A percentile compares a stretch with the other conserved stretches of the same genome.
Conservation (phyloP, 176 grass and related monocot genomes). For the Phoenix dactylifera region DNA sequence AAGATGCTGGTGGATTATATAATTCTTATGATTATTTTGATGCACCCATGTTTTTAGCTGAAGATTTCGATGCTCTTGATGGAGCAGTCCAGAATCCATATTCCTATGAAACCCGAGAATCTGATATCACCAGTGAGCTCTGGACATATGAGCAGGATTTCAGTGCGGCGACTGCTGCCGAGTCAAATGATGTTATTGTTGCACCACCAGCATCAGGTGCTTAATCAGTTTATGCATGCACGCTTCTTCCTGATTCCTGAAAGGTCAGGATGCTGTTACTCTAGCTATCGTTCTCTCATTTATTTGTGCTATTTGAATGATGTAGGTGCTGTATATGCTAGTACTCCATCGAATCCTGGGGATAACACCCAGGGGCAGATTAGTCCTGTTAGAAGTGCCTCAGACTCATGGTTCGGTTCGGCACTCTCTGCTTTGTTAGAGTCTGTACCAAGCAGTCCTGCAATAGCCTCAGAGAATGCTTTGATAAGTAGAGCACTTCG, state of each 20-base stretch:
- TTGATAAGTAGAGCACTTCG: constrained; percentile 57
- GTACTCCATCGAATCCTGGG: constrained; percentile 16
- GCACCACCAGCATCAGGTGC: constrained; percentile 51
- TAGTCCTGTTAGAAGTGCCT: constrained; percentile 9
- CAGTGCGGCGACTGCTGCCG: constrained; percentile 20
- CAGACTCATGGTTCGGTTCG: constrained; percentile 54
- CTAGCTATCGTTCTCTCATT: constrained; percentile 5
- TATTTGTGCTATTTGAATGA: constrained; percentile 17
- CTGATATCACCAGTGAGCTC: constrained; percentile 32
- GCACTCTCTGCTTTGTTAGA: constrained; percentile 55
- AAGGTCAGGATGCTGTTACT: not conserved
- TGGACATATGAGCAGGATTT: constrained; percentile 36
- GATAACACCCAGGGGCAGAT: constrained; percentile 9
- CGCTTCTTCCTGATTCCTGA: constrained; percentile 2
- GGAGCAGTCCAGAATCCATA: constrained; percentile 32
- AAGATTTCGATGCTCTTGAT: constrained; percentile 23
- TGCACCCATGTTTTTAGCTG: constrained; percentile 38
- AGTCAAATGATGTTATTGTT: constrained; percentile 33
- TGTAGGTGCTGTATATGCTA: constrained; percentile 38
- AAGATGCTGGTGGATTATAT: constrained; percentile 21
- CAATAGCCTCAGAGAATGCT: constrained; percentile 65
- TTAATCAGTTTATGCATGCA: constrained; percentile 5
- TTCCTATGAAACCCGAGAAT: constrained; percentile 27
- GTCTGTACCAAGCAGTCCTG: constrained; percentile 65
- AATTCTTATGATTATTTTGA: constrained; percentile 42